These are phyloP conservation scores for Cyclostephanos tholiformis DNA, from an alignment of 108 stramenopile genomes.

Conservation along the genomic window DNA sequence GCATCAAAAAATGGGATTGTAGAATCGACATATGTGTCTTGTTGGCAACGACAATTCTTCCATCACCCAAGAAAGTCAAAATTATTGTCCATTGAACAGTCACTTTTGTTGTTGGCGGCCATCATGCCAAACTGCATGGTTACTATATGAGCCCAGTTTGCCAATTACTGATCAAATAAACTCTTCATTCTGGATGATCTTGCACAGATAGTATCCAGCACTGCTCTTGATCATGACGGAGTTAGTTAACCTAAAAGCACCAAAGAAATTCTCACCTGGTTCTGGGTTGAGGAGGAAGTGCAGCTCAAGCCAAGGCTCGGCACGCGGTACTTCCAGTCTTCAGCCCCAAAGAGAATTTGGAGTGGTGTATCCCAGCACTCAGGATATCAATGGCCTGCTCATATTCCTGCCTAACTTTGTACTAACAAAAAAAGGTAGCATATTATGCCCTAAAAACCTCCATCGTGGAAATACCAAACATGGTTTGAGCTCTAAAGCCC, in stretches of 20 bases:
- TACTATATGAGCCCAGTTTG: constrained; percentile 15
- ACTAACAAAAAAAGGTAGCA: too few relatives aligned
- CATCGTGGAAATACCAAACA: too few relatives aligned
- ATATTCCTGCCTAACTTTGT: too few relatives aligned
- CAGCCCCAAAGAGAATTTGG: constrained; percentile 26
- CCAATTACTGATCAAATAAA: constrained; percentile 2
- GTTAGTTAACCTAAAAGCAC: background rate
- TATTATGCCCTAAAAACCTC: too few relatives aligned
- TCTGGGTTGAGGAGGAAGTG: constrained; percentile 13
- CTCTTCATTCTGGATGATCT: constrained; percentile 1
- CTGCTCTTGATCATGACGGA: constrained; percentile 9
- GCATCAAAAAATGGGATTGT: constrained; percentile 33
- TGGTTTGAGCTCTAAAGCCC: too few relatives aligned
- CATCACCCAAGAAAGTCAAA: constrained; percentile 18
- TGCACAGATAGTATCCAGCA: background rate
- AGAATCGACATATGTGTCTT: constrained; percentile 21
- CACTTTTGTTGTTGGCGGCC: background rate
- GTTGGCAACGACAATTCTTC: constrained; percentile 16
- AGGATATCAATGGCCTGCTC: constrained; percentile 4
- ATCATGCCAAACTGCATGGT: constrained; percentile 11
- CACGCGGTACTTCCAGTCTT: constrained; percentile 10
- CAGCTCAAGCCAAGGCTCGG: constrained; percentile 10
- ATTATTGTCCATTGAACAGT: constrained; percentile 22
- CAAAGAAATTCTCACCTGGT: constrained; percentile 12
- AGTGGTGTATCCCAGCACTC: constrained; percentile 14